Conservation (phyloP, 202 grass and related monocot species). For the Zizania palustris region DNA sequence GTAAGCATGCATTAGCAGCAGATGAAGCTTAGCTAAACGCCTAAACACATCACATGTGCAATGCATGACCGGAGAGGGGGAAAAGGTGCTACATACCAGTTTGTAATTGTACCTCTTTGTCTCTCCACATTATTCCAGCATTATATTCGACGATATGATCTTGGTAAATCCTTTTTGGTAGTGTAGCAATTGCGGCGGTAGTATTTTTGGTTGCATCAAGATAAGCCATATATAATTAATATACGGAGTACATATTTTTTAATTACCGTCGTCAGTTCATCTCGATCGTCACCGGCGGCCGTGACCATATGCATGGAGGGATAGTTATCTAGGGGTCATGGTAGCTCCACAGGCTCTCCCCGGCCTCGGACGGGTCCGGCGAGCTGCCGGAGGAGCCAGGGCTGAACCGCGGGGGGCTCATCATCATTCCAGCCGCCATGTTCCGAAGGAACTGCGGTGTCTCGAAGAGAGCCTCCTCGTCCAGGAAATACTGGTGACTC, state of each 20-base stretch:
- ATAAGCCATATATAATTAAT: too few relatives aligned
- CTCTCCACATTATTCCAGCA: constrained; percentile 20
- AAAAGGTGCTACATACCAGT: not conserved
- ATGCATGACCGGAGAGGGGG: constrained; percentile 25
- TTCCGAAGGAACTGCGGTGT: constrained; percentile 71
- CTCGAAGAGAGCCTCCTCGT: constrained; percentile 85
- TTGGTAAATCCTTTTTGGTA: not conserved
- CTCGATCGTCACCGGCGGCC: not conserved
- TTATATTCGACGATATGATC: not conserved
- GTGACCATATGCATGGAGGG: not conserved
- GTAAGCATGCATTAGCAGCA: constrained; percentile 20
- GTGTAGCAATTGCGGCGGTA: not conserved
- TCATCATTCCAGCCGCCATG: constrained; percentile 97
- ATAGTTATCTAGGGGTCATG: constrained; percentile 38
- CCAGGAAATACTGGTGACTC: constrained; percentile 50
- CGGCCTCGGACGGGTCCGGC: constrained; percentile 47
- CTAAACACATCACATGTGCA: constrained; percentile 8
- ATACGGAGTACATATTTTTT: not conserved
- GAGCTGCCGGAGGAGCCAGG: constrained; percentile 50
- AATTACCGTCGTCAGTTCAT: not conserved
- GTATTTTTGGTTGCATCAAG: constrained; percentile 1
- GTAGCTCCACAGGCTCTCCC: constrained; percentile 78
- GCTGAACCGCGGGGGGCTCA: constrained; percentile 78
- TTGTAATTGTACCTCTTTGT: not conserved
- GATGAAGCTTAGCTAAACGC: not conserved